Percentiles rank a stretch among this genome's conserved stretches.
phyloP scores from a whole-genome alignment of 1,284 basidiomycete species.

The Ceratobasidium sp. region DNA sequence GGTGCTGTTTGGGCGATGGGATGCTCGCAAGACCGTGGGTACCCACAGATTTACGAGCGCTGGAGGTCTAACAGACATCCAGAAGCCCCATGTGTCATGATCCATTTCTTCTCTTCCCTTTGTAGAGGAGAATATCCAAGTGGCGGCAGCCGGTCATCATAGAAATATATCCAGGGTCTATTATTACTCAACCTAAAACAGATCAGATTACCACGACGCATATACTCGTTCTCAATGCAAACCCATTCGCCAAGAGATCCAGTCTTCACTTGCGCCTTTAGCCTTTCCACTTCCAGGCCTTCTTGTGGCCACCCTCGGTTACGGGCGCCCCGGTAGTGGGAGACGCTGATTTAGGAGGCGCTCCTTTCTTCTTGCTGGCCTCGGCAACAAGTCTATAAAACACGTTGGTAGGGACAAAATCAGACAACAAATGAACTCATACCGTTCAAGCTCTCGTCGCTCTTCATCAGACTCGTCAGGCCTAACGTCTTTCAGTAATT shows the following conservation, averaged over 20 bases:
- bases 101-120: no score
- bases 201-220: conserved; percentile 3
- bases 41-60: no score
- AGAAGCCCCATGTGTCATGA: no score
- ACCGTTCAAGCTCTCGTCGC: conserved; percentile 89
- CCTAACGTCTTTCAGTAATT: conserved; percentile 83
- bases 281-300: conserved; percentile 30
- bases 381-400: conserved; percentile 56
- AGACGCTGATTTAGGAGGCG: conserved; percentile 19
- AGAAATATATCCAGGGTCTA: conserved; percentile 7
- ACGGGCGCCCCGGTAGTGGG: conserved; percentile 6
- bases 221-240: background rate
- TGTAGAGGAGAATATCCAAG: no score
- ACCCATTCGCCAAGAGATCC: background rate
- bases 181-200: conserved; percentile 15
- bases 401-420: background rate
- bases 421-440: conserved; percentile 42
- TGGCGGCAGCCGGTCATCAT: background rate
- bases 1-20: no score
- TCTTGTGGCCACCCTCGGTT: conserved; percentile 23
- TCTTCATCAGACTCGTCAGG: conserved; percentile 93
- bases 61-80: no score
- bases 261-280: background rate
- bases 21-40: no score
- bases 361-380: conserved; percentile 57